A percentile compares a stretch with the other conserved stretches of the same genome.
Evolutionary conservation across 495 filamentous ascomycete species (phyloP).

Genomic region (Rhypophila decipiens): DNA sequence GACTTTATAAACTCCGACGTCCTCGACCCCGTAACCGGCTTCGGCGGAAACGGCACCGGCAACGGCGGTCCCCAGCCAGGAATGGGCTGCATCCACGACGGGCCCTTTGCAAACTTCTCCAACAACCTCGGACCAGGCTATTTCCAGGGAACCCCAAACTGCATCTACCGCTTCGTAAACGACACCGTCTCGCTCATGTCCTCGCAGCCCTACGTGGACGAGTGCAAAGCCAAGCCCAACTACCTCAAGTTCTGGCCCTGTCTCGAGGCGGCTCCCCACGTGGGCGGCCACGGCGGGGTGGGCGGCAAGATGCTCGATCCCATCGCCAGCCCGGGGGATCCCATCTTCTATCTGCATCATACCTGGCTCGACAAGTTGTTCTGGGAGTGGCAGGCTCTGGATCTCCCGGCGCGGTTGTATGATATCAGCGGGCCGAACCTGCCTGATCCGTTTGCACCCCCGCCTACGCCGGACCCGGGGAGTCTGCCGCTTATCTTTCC

Average conservation of each 20-base stretch:
- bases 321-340: slow-evolving; percentile 51
- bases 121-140: slow-evolving; percentile 27
- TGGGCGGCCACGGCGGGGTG: slow-evolving; percentile 12
- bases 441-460: not conserved
- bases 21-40: slow-evolving; percentile 29
- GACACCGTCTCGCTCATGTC: not conserved
- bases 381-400: slow-evolving; percentile 60
- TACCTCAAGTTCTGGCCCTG: slow-evolving; percentile 11
- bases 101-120: slow-evolving; percentile 30
- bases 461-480: too few relatives aligned
- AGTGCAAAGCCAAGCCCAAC: not conserved
- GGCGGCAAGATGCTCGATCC: slow-evolving; percentile 30
- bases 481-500: not conserved
- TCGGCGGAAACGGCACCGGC: slow-evolving; percentile 34
- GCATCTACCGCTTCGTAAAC: slow-evolving; percentile 29
- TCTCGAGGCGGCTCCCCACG: slow-evolving; percentile 9
- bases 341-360: slow-evolving; percentile 66
- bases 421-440: slow-evolving; percentile 24
- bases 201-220: slow-evolving; percentile 4
- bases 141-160: slow-evolving; percentile 23
- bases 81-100: slow-evolving; percentile 38
- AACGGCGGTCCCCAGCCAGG: too few relatives aligned
- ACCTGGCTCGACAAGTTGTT: slow-evolving; percentile 64
- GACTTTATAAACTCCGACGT: slow-evolving; percentile 28
- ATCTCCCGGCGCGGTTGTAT: slow-evolving; percentile 24